Conservation (phyloP, 129 eudicot genomes). For the Arctium minus region DNA sequence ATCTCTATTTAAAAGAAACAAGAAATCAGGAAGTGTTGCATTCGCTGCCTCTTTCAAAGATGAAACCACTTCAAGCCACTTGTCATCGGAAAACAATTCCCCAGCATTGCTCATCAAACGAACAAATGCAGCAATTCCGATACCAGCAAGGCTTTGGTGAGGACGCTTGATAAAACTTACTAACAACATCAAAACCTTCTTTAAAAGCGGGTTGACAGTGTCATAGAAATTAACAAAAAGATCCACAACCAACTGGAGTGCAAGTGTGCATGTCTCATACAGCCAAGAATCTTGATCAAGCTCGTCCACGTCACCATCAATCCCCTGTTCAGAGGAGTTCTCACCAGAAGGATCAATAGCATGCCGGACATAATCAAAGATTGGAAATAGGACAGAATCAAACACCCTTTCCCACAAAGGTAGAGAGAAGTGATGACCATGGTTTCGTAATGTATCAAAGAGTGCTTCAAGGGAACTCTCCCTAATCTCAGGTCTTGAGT, state of each 20-base stretch:
- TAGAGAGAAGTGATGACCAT: constrained; percentile 88
- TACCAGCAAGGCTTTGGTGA: constrained; percentile 97
- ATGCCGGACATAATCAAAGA: constrained; percentile 93
- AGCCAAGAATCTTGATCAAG: constrained; percentile 96
- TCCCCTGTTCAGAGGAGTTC: constrained; percentile 32
- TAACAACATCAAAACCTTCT: constrained; percentile 67
- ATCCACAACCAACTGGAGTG: constrained; percentile 92
- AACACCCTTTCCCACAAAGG: constrained; percentile 94
- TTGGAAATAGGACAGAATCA: constrained; percentile 87
- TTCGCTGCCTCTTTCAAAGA: constrained; percentile 73
- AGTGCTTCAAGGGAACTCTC: constrained; percentile 86
- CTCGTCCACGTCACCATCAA: constrained; percentile 50
- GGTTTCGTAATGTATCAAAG: constrained; percentile 85
- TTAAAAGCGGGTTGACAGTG: constrained; percentile 83
- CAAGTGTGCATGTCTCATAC: constrained; percentile 92
- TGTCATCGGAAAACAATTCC: constrained; percentile 75
- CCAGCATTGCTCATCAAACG: constrained; percentile 92
- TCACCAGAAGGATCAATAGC: constrained; percentile 82
- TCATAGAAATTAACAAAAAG: constrained; percentile 80
- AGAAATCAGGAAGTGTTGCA: constrained; percentile 85
- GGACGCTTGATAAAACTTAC: constrained; percentile 90
- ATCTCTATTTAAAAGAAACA: constrained; percentile 47
- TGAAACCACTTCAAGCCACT: constrained; percentile 82
- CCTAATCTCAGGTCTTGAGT: constrained; percentile 87
- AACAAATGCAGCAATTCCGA: constrained; percentile 96